phyloP scores from a whole-genome alignment of 176 grass and related monocot genomes.

The Panicum miliaceum region DNA sequence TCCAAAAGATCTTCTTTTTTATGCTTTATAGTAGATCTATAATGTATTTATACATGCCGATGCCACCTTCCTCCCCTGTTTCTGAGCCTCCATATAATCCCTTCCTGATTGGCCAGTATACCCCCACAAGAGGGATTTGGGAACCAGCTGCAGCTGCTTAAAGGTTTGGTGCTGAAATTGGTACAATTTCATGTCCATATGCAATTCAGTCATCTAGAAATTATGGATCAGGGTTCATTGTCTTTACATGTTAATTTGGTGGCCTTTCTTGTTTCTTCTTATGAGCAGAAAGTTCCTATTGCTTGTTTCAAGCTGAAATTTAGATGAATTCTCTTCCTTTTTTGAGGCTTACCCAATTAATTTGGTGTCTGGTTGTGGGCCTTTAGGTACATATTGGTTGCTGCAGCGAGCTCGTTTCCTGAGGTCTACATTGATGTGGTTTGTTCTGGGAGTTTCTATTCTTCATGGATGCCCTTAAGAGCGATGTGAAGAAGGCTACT shows the following conservation, averaged over 20 bases:
- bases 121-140: slow-evolving; percentile 37
- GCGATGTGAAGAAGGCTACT: slow-evolving; percentile 41
- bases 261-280: background rate
- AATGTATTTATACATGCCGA: slow-evolving; percentile 18
- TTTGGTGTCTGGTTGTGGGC: slow-evolving; percentile 15
- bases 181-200: background rate
- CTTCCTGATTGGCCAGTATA: slow-evolving; percentile 37
- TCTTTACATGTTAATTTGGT: slow-evolving; percentile 22
- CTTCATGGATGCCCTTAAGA: slow-evolving; percentile 60
- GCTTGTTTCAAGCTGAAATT: slow-evolving; percentile 35
- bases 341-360: slow-evolving; percentile 12
- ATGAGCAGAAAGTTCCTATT: background rate
- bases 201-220: slow-evolving; percentile 33
- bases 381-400: slow-evolving; percentile 30
- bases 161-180: background rate
- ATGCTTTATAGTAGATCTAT: slow-evolving; percentile 29
- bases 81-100: slow-evolving; percentile 31
- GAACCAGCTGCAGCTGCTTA: slow-evolving; percentile 27
- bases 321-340: slow-evolving; percentile 1
- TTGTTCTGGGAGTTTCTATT: slow-evolving; percentile 45
- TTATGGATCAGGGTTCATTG: slow-evolving; percentile 3
- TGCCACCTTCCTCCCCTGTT: slow-evolving; percentile 27
- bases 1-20: slow-evolving; percentile 19
- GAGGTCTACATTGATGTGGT: slow-evolving; percentile 57
- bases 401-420: slow-evolving; percentile 32